Base-by-base conservation (phyloP, 2,329 filamentous ascomycete genomes). In the Ceratocystiopsis minuta region DNA sequence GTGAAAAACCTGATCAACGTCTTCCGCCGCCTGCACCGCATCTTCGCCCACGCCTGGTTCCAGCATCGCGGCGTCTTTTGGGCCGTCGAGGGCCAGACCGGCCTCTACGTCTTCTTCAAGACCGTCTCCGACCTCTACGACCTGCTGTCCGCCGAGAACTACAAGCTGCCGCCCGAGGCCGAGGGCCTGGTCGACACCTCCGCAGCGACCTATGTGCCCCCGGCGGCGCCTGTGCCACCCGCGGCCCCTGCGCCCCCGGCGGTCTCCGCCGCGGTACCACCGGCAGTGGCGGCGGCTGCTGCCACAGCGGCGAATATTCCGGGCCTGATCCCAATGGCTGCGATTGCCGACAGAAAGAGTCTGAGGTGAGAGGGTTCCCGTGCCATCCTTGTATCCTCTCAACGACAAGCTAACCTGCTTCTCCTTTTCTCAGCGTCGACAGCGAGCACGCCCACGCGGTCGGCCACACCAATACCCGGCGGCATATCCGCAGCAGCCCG, bases 41-140 rank as follows among this genome's bases (percentile, higher is more conserved):
- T 98, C 60, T 98, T 96, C 56, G 90, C 90, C 38, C 90, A 98
- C 57, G 90, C 90, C 9, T 98, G 90, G 90, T 98, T 95, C 59
- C 86, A 95, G 61, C 90, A 98, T 59, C 75, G 87, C 37, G 80
- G 81, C 43, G 84, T 95, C 41, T 98, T 96, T 59, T 96, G 88
- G 86, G 77, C 82, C 35, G 80, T 96, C 1, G 90, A 98, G 61
- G 74, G 75, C 11, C 76, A 86, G 56, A 85, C 84, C n/a, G 90
- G 90, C 0, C 64, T 98, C 12, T 98, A 98, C 57, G 75, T 93
- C 44, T 80, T 98, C 54, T 98, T 96, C 69, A 96, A 95, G 68
- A 90, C 81, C 0, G 87, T 96, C 17, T 96, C 88, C 59, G 90
- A 98, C 57, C 70, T 80, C 51, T 95, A 94, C 59, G 79, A 80